Evolutionary conservation across 768 basidiomycete species (phyloP).

Genomic region (Suillus cothurnatus): DNA sequence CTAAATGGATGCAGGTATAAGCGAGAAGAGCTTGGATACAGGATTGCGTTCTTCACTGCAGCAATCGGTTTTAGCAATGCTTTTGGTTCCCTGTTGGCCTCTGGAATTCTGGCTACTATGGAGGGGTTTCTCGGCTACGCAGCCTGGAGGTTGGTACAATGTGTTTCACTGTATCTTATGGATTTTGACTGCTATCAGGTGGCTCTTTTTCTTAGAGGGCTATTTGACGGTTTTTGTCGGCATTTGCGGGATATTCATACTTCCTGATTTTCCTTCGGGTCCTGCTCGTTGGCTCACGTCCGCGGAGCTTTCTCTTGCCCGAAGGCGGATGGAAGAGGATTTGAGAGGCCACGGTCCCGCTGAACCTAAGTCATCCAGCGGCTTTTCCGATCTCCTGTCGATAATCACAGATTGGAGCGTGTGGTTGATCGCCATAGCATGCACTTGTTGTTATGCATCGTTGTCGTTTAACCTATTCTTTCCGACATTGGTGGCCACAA

Average conservation of each 20-base stretch:
- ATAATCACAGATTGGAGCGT: slow-evolving; percentile 76
- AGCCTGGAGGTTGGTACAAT: slow-evolving; percentile 60
- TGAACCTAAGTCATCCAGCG: slow-evolving; percentile 39
- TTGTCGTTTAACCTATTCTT: slow-evolving; percentile 77
- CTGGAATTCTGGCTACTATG: slow-evolving; percentile 68
- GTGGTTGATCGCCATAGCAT: slow-evolving; percentile 69
- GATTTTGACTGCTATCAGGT: slow-evolving; percentile 39
- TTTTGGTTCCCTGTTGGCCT: slow-evolving; percentile 74
- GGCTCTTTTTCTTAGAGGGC: slow-evolving; percentile 70
- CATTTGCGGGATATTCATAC: slow-evolving; percentile 54
- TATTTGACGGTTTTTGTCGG: slow-evolving; percentile 52
- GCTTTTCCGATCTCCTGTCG: slow-evolving; percentile 46
- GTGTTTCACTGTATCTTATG: too few relatives aligned
- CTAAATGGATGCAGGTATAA: slow-evolving; percentile 52
- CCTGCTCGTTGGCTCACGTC: slow-evolving; percentile 56
- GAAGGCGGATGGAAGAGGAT: slow-evolving; percentile 61
- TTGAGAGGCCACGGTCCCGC: slow-evolving; percentile 49
- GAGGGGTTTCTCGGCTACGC: slow-evolving; percentile 62
- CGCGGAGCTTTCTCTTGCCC: slow-evolving; percentile 53
- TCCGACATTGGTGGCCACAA: slow-evolving; percentile 69
- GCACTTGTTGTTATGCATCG: slow-evolving; percentile 53
- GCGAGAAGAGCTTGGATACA: slow-evolving; percentile 63
- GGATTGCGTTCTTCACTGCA: slow-evolving; percentile 65
- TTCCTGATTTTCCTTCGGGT: slow-evolving; percentile 70
- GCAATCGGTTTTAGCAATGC: slow-evolving; percentile 76